Base-by-base conservation (phyloP, 73 alveolate species). In the Symbiodinium natans region DNA sequence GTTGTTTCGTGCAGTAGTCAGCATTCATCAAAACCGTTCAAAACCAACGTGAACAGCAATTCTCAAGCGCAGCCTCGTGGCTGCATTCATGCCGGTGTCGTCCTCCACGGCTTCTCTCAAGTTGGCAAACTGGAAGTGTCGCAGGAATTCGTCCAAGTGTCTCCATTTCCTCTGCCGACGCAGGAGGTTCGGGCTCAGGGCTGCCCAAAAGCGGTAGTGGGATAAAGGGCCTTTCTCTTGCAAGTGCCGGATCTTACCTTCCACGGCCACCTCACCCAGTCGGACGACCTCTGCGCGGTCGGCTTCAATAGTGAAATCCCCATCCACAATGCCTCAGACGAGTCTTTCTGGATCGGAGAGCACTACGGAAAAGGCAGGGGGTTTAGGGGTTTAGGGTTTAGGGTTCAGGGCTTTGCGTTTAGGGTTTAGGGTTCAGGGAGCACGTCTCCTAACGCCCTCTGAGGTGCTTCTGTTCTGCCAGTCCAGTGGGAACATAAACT, bases 401-500 rank as follows among this genome's bases (percentile, higher is more conserved):
- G n/a, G n/a, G n/a, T n/a, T n/a, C n/a, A n/a, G n/a, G n/a, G n/a
- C n/a, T n/a, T n/a, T n/a, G n/a, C n/a, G n/a, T n/a, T n/a, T n/a
- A n/a, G n/a, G n/a, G n/a, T n/a, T n/a, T n/a, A n/a, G n/a, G n/a
- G n/a, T n/a, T n/a, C n/a, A n/a, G n/a, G n/a, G n/a, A n/a, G n/a
- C n/a, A n/a, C n/a, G n/a, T n/a, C n/a, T n/a, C n/a, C n/a, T n/a
- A n/a, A n/a, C n/a, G n/a, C n/a, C n/a, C n/a, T 56, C 95, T 71
- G 68, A 23, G 77, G 77, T 21, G 77, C 77, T 63, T 7, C 25
- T 83, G 17, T 90, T 63, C 87, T 90, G 96, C 96, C 96, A 90
- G 21, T 73, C 34, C 96, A 90, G 87, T 36, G 96, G 96, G 34
- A 68, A 90, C 96, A 90, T 90, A 88, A 90, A 90, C 87, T 90